Conservation (phyloP, 495 filamentous ascomycete genomes). For the Penicillium canariense region DNA sequence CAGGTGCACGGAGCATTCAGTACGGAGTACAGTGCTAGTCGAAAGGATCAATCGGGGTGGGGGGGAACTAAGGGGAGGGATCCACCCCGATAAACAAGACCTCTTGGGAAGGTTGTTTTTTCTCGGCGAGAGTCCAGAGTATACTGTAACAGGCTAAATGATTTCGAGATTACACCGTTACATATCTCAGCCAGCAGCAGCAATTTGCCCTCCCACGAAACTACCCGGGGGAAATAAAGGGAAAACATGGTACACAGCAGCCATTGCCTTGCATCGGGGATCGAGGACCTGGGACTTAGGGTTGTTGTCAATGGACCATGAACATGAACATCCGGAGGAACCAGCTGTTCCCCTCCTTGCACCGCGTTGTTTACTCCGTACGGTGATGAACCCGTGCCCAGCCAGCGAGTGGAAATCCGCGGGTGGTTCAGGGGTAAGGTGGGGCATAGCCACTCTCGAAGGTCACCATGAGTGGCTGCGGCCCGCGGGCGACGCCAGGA, state of each 20-base stretch:
- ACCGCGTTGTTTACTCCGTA: background rate
- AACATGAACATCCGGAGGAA: constrained; percentile 15
- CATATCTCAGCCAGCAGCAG: background rate
- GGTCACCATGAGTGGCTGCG: constrained; percentile 4
- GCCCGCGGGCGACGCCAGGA: constrained; percentile 16
- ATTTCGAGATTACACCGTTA: background rate
- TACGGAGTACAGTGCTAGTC: background rate
- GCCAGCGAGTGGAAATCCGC: constrained; percentile 16
- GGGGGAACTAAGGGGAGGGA: background rate
- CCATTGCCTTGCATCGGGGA: background rate
- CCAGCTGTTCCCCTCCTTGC: constrained; percentile 4
- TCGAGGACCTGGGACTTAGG: background rate
- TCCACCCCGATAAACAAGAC: background rate
- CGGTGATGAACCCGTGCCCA: constrained; percentile 8
- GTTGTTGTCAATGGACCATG: background rate
- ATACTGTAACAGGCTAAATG: background rate
- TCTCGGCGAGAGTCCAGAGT: background rate
- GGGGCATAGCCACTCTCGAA: constrained; percentile 12
- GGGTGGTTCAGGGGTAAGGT: constrained; percentile 35
- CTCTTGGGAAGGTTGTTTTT: background rate
- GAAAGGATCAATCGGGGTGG: background rate
- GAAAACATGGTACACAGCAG: background rate
- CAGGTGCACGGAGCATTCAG: background rate
- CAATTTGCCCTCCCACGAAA: background rate
- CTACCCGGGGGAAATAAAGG: background rate